These are phyloP conservation scores for Scortechinia acanthostroma DNA, from an alignment of 2,329 filamentous ascomycete genomes.

Conservation along the genomic window DNA sequence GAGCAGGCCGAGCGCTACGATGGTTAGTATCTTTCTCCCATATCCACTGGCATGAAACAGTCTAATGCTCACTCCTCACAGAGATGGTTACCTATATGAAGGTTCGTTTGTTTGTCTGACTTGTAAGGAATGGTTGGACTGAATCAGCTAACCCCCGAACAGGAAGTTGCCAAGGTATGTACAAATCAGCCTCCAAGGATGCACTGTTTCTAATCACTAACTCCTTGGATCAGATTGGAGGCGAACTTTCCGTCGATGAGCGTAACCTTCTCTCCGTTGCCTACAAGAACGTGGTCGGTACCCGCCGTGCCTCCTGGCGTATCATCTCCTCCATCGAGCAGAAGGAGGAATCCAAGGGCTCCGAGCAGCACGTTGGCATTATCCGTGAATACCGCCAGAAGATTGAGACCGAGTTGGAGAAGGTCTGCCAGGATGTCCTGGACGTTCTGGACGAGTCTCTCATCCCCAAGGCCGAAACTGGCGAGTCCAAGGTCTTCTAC, in stretches of 20 bases:
- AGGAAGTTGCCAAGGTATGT: constrained; percentile 1
- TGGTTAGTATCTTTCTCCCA: too few relatives aligned
- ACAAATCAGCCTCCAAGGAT: neutral
- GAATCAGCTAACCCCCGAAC: neutral
- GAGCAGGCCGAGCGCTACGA: constrained; percentile 99
- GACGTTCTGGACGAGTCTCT: constrained; percentile 87
- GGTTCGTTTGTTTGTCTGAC: neutral
- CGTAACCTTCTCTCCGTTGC: constrained; percentile 96
- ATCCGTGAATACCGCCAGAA: constrained; percentile 97
- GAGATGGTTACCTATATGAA: constrained; percentile 3
- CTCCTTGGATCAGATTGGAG: constrained; percentile 44
- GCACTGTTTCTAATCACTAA: neutral
- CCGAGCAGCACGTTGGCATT: constrained; percentile 84
- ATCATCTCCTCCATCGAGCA: constrained; percentile 99
- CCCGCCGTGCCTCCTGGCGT: constrained; percentile 95
- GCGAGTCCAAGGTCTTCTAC: constrained; percentile 99
- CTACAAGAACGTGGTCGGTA: constrained; percentile 99
- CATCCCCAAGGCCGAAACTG: constrained; percentile 90
- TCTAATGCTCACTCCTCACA: too few relatives aligned
- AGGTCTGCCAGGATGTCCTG: constrained; percentile 96
- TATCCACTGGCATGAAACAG: too few relatives aligned
- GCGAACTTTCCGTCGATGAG: constrained; percentile 88
- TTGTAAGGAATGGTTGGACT: neutral
- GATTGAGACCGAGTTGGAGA: constrained; percentile 95
- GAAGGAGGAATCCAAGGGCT: constrained; percentile 99